Conservation (phyloP, 1,139 yeast species). For the Debaryomycetaceae sp. region DNA sequence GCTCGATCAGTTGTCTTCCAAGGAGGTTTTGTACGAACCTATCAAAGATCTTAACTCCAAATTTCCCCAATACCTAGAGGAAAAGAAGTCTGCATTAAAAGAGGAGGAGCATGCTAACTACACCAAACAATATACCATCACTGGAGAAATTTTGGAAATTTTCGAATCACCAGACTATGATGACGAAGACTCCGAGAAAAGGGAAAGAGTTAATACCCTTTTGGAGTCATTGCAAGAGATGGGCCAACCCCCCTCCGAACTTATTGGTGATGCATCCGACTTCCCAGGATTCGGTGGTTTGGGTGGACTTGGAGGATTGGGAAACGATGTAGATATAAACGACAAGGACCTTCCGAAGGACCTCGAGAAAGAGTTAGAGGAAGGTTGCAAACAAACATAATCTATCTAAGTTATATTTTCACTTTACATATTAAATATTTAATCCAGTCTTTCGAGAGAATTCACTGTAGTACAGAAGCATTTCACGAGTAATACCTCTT, state of each 20-base stretch:
- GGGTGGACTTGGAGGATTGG: constrained; percentile 16
- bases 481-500: constrained; percentile 76
- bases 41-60: constrained; percentile 75
- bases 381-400: constrained; percentile 28
- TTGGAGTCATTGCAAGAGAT: constrained; percentile 73
- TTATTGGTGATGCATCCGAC: constrained; percentile 63
- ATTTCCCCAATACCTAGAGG: constrained; percentile 60
- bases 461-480: constrained; percentile 70
- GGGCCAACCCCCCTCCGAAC: constrained; percentile 86
- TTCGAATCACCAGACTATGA: constrained; percentile 56
- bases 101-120: constrained; percentile 51
- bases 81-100: constrained; percentile 43
- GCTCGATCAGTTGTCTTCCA: constrained; percentile 81
- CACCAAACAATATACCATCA: constrained; percentile 51
- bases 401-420: constrained; percentile 2
- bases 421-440: constrained; percentile 15
- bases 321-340: constrained; percentile 34
- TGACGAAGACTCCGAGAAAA: constrained; percentile 48
- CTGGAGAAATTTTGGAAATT: constrained; percentile 50
- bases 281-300: constrained; percentile 51
- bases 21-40: constrained; percentile 85
- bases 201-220: constrained; percentile 52
- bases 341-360: constrained; percentile 47
- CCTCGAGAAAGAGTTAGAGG: constrained; percentile 44
- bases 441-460: constrained; percentile 54